A percentile compares a stretch with the other conserved stretches of the same genome.
phyloP scores from a whole-genome alignment of 75 land plant genomes.

The Pseudotsuga menziesii region DNA sequence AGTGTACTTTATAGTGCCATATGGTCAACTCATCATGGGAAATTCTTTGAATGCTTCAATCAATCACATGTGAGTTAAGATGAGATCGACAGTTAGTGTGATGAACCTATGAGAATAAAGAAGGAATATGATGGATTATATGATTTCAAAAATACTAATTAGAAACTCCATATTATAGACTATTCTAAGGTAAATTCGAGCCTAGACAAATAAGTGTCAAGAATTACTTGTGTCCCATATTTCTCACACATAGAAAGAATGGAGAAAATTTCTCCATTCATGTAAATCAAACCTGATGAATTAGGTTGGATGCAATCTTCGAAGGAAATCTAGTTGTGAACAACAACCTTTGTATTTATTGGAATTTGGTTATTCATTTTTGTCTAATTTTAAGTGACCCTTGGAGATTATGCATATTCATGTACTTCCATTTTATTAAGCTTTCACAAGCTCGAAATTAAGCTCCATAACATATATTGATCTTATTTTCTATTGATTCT shows the following conservation, averaged over 20 bases:
- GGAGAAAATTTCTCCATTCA: constrained; percentile 55
- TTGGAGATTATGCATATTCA: not conserved
- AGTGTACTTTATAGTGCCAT: constrained; percentile 72
- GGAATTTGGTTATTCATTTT: not conserved
- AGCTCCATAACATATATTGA: not conserved
- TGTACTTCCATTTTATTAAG: not conserved
- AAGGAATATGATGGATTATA: constrained; percentile 37
- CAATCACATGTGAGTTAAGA: constrained; percentile 36
- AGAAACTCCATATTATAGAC: constrained; percentile 60
- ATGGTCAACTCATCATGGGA: constrained; percentile 73
- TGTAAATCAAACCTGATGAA: constrained; percentile 81
- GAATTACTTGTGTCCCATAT: constrained; percentile 67
- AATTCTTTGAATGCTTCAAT: constrained; percentile 57
- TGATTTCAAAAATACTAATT: constrained; percentile 24
- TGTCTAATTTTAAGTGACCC: not conserved
- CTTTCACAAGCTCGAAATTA: not conserved
- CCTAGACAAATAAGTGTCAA: constrained; percentile 94
- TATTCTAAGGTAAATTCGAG: constrained; percentile 50
- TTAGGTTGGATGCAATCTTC: constrained; percentile 3
- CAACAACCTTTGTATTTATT: not conserved
- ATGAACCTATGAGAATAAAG: constrained; percentile 71
- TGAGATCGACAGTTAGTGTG: constrained; percentile 71
- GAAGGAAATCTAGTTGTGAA: not conserved
- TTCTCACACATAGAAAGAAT: constrained; percentile 61
- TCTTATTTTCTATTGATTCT: not conserved